Base-by-base conservation (phyloP, 441 rosid species). In the Erysimum cheiri region DNA sequence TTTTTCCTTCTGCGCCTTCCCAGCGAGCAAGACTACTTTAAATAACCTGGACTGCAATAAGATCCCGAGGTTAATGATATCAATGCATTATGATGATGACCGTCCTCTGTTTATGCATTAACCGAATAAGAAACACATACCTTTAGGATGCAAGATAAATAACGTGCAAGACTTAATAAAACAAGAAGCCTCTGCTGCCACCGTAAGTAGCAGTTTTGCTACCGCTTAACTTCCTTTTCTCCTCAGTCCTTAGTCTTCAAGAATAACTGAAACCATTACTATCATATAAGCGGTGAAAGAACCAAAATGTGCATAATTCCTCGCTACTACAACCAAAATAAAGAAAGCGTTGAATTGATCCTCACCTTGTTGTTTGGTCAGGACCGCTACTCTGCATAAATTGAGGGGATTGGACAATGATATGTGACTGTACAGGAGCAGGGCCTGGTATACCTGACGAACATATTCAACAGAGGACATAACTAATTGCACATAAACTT, bases 281-380 rank as follows among this genome's bases (percentile, higher is more conserved):
- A 54, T 4, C 68, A 52, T 43, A 60, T 4, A 65, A 57, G 67
- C 11, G 8, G 32, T 29, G 43, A 8, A 60, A 1, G 1, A 26
- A 4, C 1, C 1, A 4, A 54, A 58, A 15, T 64, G 56, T 35
- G 13, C 26, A 63, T 29, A 61, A 74, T 56, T 67, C 33, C 41
- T 52, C 40, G 37, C 28, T 52, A 53, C 13, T 43, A 50, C 24
- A 60, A 15, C 33, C 22, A 37, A 61, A n/a, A 37, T 19, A 67
- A 35, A 55, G 65, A 67, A 29, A 60, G 10, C 2, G 5, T 81
- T 83, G 59, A 71, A 82, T 78, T 83, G 77, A 78, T 79, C 53
- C 84, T 85, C 84, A 93, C 86, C 83, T 90, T 53, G 87, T 72
- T 60, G 91, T 81, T 80, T 86, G 96, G 87, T 93, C 93, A 83